Evolutionary conservation across 192 early-diverging fungal species (phyloP).

Genomic region (Backusella liffmaniae): DNA sequence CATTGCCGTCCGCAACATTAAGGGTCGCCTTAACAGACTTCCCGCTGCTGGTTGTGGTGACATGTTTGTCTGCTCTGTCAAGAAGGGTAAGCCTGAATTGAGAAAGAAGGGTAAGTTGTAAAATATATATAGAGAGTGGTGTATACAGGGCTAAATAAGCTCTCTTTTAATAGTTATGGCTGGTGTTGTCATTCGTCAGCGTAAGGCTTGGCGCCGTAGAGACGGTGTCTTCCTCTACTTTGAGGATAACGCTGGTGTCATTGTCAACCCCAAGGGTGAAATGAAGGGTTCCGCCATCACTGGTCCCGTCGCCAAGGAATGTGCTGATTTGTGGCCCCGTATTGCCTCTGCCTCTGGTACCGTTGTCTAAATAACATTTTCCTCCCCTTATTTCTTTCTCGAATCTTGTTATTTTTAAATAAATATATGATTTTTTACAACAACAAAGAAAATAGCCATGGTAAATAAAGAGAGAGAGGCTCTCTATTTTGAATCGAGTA

Average conservation of each 20-base stretch:
- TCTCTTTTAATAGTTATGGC: conserved; percentile 73
- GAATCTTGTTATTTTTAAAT: no score
- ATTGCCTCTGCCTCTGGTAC: conserved; percentile 91
- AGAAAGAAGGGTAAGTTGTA: conserved; percentile 92
- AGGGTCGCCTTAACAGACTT: conserved; percentile 94
- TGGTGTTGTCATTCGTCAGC: conserved; percentile 98
- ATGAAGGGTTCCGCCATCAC: conserved; percentile 84
- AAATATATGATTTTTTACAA: no score
- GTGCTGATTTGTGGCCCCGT: conserved; percentile 99
- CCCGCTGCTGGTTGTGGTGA: conserved; percentile 98
- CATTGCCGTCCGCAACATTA: conserved; percentile 95
- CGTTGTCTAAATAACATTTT: conserved; percentile 43
- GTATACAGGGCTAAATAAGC: no score
- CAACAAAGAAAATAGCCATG: no score
- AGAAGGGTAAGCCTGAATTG: conserved; percentile 99
- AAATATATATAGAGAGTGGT: no score
- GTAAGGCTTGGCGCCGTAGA: conserved; percentile 98
- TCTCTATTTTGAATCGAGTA: no score
- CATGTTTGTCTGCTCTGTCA: conserved; percentile 99
- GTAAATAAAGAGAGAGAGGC: no score
- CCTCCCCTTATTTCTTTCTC: background rate
- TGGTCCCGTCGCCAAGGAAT: conserved; percentile 99
- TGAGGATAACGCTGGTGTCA: conserved; percentile 99
- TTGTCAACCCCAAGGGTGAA: conserved; percentile 74
- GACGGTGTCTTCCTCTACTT: conserved; percentile 99